phyloP scores from a whole-genome alignment of 441 rosid genomes.

The Aleurites moluccanus region DNA sequence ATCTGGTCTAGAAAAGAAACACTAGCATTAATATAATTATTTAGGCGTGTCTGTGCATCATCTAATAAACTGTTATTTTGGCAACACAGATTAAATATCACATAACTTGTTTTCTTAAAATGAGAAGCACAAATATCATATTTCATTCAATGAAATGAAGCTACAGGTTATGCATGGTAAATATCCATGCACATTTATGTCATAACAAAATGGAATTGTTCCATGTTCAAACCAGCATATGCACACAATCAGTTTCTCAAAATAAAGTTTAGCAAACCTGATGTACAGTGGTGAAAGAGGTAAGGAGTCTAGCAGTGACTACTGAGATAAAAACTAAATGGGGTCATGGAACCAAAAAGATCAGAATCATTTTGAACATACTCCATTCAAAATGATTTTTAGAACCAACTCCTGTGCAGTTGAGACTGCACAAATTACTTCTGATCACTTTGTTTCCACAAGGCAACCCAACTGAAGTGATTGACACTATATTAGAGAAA shows the following conservation, averaged over 20 bases:
- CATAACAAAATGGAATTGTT: neutral
- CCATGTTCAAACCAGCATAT: neutral
- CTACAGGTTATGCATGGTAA: neutral
- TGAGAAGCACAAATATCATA: neutral
- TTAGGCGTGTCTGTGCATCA: neutral
- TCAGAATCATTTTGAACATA: neutral
- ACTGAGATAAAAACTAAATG: neutral
- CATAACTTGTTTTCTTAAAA: constrained; percentile 1
- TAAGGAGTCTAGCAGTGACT: neutral
- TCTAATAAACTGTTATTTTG: neutral
- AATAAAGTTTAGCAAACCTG: neutral
- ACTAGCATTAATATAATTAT: constrained; percentile 19
- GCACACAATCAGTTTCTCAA: neutral
- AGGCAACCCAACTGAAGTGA: neutral
- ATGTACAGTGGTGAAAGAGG: neutral
- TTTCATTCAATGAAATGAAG: neutral
- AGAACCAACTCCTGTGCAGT: neutral
- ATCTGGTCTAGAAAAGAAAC: constrained; percentile 38
- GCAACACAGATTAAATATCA: neutral
- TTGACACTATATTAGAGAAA: neutral
- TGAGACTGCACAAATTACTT: no score
- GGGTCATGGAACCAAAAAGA: neutral
- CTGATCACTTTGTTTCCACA: neutral
- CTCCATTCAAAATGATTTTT: neutral
- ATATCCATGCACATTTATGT: neutral